A percentile compares a stretch with the other conserved stretches of the same genome.
Evolutionary conservation across 345 rosid genomes (phyloP).

Genomic region (Leavenworthia alabamica): DNA sequence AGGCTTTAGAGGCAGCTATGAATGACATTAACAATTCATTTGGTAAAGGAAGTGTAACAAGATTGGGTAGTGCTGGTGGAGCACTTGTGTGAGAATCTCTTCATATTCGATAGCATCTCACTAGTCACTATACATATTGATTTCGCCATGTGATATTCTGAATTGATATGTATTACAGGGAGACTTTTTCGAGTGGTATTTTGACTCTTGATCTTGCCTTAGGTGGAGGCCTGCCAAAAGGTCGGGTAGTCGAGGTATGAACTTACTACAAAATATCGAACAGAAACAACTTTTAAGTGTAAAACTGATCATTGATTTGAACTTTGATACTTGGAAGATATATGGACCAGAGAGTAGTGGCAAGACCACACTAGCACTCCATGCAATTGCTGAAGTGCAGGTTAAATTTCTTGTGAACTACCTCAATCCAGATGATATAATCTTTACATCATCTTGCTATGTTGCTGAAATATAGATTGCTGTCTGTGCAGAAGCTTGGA

Average conservation of each 20-base stretch:
- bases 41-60: constrained; percentile 92
- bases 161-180: constrained; percentile 40
- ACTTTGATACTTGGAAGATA: constrained; percentile 42
- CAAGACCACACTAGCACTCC: constrained; percentile 92
- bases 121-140: not conserved
- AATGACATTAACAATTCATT: constrained; percentile 80
- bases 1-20: constrained; percentile 92
- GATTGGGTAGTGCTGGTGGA: constrained; percentile 94
- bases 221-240: constrained; percentile 93
- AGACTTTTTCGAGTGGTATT: constrained; percentile 90
- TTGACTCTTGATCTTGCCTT: constrained; percentile 92
- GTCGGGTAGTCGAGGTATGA: constrained; percentile 86
- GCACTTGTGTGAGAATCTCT: constrained; percentile 70
- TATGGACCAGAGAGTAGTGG: constrained; percentile 97
- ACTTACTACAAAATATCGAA: not conserved
- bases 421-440: not conserved
- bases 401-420: constrained; percentile 31
- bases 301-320: not conserved
- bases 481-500: constrained; percentile 66
- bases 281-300: not conserved
- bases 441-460: constrained; percentile 1
- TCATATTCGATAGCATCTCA: not conserved
- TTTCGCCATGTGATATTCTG: not conserved
- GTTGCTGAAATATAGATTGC: constrained; percentile 9
- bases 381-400: constrained; percentile 99